Conservation (phyloP, 1,284 basidiomycete species). For the Rhizoctonia solani region DNA sequence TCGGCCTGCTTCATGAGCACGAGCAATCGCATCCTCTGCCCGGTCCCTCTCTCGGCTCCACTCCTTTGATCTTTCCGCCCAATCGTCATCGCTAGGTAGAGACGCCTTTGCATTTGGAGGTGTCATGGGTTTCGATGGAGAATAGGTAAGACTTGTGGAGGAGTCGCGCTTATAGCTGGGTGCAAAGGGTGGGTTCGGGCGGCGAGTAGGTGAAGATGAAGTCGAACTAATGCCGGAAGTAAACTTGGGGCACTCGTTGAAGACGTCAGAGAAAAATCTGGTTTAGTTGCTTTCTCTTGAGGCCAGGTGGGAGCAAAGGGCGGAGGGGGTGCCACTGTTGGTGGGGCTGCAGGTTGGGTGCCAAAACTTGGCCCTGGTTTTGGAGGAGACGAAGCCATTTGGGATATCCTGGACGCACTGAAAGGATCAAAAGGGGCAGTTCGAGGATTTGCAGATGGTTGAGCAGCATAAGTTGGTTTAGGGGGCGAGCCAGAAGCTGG, state of each 20-base stretch:
- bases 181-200: constrained; percentile 26
- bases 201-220: constrained; percentile 17
- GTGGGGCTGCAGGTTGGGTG: background rate
- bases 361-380: constrained; percentile 4
- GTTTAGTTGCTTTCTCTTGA: constrained; percentile 10
- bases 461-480: constrained; percentile 28
- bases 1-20: constrained; percentile 9
- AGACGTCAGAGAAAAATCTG: background rate
- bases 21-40: constrained; percentile 32
- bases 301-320: constrained; percentile 20
- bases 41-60: constrained; percentile 28
- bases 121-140: background rate
- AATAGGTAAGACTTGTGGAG: constrained; percentile 18
- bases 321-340: background rate
- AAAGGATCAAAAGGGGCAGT: constrained; percentile 32
- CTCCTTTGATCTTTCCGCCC: constrained; percentile 14
- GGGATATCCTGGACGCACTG: constrained; percentile 4
- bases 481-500: constrained; percentile 11
- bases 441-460: constrained; percentile 27
- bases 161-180: constrained; percentile 7
- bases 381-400: constrained; percentile 22
- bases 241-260: background rate
- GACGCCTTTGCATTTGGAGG: constrained; percentile 11
- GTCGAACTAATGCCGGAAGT: background rate
- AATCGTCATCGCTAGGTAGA: constrained; percentile 6